Evolutionary conservation across 1,139 yeast species (phyloP).

Genomic region (Taphrina pruni): DNA sequence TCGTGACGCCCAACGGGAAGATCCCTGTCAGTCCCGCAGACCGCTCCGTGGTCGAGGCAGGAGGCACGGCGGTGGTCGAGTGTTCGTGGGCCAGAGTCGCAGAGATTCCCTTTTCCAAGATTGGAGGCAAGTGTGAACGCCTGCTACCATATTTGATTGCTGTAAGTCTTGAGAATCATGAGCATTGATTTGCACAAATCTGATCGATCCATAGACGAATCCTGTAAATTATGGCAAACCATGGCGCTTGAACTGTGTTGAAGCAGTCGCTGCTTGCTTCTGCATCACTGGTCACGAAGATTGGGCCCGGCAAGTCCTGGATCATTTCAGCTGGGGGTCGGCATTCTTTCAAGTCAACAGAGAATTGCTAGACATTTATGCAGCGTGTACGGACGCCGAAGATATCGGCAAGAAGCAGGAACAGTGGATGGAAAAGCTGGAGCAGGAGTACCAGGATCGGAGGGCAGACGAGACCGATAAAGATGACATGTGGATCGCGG

Average conservation of each 20-base stretch:
- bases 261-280: constrained; percentile 95
- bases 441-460: constrained; percentile 70
- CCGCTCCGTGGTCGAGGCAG: constrained; percentile 70
- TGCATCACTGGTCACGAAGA: constrained; percentile 91
- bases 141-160: constrained; percentile 33
- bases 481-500: constrained; percentile 78
- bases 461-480: constrained; percentile 58
- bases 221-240: constrained; percentile 97
- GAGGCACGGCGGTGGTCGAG: constrained; percentile 96
- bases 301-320: constrained; percentile 79
- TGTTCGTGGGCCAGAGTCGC: constrained; percentile 98
- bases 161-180: background rate
- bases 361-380: constrained; percentile 76
- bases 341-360: constrained; percentile 81
- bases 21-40: constrained; percentile 92
- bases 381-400: constrained; percentile 77
- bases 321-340: constrained; percentile 91
- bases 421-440: constrained; percentile 72
- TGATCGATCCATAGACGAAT: constrained; percentile 72
- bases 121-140: constrained; percentile 90
- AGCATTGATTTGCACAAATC: constrained; percentile 49
- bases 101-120: constrained; percentile 89
- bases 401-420: constrained; percentile 77
- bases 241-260: constrained; percentile 95
- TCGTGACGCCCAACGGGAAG: constrained; percentile 92